phyloP scores from a whole-genome alignment of 805 yeast genomes.

The Saccharomycopsis malanga region DNA sequence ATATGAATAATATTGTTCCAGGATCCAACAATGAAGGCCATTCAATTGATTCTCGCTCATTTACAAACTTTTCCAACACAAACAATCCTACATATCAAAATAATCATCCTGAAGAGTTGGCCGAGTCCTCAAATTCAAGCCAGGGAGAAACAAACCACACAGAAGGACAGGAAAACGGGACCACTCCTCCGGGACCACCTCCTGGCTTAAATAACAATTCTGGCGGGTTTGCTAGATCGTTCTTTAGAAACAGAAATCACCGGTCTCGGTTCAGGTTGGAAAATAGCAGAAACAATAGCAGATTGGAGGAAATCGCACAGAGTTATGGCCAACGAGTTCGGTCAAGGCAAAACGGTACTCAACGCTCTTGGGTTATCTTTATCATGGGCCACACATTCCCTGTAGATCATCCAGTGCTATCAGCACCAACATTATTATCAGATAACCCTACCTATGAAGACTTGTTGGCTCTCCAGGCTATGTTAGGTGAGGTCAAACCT shows the following conservation, averaged over 20 bases:
- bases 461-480: constrained; percentile 38
- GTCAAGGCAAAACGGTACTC: constrained; percentile 12
- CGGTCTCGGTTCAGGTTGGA: constrained; percentile 20
- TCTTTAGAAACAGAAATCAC: constrained; percentile 20
- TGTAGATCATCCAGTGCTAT: constrained; percentile 40
- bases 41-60: constrained; percentile 1
- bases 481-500: constrained; percentile 41
- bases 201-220: not conserved
- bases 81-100: not conserved
- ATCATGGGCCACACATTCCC: constrained; percentile 53
- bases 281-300: constrained; percentile 16
- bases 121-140: not conserved
- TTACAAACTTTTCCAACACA: not conserved
- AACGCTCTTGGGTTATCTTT: constrained; percentile 54
- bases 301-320: constrained; percentile 22
- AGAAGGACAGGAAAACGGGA: not conserved
- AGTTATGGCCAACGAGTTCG: constrained; percentile 14
- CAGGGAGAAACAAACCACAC: not conserved
- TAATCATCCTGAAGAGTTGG: not conserved
- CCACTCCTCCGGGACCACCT: too few relatives aligned
- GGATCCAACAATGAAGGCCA: constrained; percentile 7
- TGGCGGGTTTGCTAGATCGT: constrained; percentile 17
- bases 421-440: constrained; percentile 40
- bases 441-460: constrained; percentile 49
- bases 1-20: constrained; percentile 16